Conservation (phyloP, 2,329 filamentous ascomycete genomes). For the Trichoderma hamatum region DNA sequence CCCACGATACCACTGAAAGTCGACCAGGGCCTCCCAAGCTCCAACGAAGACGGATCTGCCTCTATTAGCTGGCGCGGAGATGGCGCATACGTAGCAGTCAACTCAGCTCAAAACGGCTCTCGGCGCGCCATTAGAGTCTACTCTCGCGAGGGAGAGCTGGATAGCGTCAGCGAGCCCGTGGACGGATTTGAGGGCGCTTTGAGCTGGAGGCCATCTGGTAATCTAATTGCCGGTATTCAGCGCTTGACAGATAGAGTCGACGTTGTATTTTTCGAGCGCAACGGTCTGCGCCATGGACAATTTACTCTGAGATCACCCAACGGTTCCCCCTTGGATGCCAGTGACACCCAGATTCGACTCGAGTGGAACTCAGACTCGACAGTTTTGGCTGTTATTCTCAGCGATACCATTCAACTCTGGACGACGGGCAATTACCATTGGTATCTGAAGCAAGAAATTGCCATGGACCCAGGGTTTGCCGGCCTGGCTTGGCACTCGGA, state of each 20-base stretch:
- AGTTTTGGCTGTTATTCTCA: constrained; percentile 79
- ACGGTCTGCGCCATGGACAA: constrained; percentile 94
- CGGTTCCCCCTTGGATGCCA: constrained; percentile 57
- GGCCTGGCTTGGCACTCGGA: constrained; percentile 81
- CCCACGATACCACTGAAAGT: constrained; percentile 93
- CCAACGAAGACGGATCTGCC: constrained; percentile 70
- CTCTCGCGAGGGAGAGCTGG: constrained; percentile 84
- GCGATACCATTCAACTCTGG: constrained; percentile 84
- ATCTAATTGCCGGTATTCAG: constrained; percentile 86
- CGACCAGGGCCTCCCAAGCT: constrained; percentile 77
- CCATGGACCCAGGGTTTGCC: constrained; percentile 37
- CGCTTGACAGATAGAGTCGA: constrained; percentile 69
- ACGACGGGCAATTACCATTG: constrained; percentile 98
- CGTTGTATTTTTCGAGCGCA: constrained; percentile 94
- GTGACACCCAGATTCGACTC: constrained; percentile 59
- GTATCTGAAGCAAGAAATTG: constrained; percentile 91
- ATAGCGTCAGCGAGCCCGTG: constrained; percentile 93
- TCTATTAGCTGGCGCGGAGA: constrained; percentile 93
- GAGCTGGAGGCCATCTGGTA: constrained; percentile 90
- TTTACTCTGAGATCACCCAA: constrained; percentile 75
- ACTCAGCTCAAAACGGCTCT: constrained; percentile 67
- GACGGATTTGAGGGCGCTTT: constrained; percentile 85
- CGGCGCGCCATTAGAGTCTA: constrained; percentile 87
- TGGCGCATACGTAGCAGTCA: constrained; percentile 87
- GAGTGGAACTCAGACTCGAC: constrained; percentile 93